Evolutionary conservation across 805 yeast species (phyloP), one percentile per base, ranked within the genome.

Genomic region (Pichia heedii): DNA sequence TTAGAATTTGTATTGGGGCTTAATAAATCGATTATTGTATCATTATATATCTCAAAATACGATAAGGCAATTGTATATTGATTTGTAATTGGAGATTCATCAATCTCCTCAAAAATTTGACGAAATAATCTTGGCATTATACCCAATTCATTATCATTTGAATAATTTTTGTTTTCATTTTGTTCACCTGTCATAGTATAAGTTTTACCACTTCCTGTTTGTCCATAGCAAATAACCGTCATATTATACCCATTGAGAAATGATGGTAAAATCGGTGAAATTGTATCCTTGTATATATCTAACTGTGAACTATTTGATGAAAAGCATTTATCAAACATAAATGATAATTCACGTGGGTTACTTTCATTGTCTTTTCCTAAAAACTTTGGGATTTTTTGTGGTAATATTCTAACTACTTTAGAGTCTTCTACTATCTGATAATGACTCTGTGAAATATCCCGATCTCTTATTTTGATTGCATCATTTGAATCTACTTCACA

Each of bases 161-260:
- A n/a, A 34, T 70, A 65, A 7, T 50, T 49, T 1, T 55, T 53
- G 7, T 68, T 53, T 2, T 70, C 65, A 4, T 55, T 57, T 1
- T 62, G 53, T 11, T 68, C 50, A 0, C 85, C 84, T 63, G 85
- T 74, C 93, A 85, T 84, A 1, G 95, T 86, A 61, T 75, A 80
- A 0, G 94, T 79, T 55, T 85, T 85, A 1, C 95, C 95, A 0
- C 93, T 73, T 1, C 84, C 89, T 0, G 95, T 86, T 58, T 86
- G 95, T 5, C 96, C 96, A 62, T 88, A 88, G 63, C 68, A 49
- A 27, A 54, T 42, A 7, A 62, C 56, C 2, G 68, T 57, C 5
- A 60, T 60, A 16, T 66, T 63, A n/a, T 62, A 61, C 0, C 97
- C 97, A 27, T 70, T 68, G 45, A 82, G 70, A 26, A 85, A 68